phyloP scores from a whole-genome alignment of 2,329 filamentous ascomycete genomes.

The Pseudogymnoascus sp. region DNA sequence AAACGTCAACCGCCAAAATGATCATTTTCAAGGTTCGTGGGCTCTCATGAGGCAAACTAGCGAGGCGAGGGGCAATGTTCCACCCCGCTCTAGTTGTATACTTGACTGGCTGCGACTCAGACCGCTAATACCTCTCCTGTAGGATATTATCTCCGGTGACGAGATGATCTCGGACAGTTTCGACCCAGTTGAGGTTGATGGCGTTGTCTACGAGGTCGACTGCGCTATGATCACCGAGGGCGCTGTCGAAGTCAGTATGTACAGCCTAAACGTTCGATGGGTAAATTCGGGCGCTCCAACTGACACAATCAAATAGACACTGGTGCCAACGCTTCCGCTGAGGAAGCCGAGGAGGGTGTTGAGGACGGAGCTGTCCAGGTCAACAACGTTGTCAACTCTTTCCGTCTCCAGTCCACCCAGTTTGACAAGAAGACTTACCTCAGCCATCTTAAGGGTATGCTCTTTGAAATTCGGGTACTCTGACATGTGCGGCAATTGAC shows the following conservation, averaged over 20 bases:
- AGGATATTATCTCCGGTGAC: constrained; percentile 87
- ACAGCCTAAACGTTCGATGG: constrained; percentile 8
- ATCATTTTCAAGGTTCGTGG: constrained; percentile 59
- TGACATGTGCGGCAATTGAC: constrained; percentile 16
- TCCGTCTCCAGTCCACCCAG: constrained; percentile 70
- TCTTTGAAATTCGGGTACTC: not conserved
- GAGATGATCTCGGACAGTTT: constrained; percentile 97
- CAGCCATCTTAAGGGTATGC: constrained; percentile 73
- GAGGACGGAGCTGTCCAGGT: constrained; percentile 68
- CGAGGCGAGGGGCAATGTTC: constrained; percentile 7
- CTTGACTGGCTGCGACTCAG: constrained; percentile 9
- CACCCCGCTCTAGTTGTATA: constrained; percentile 16
- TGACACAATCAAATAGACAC: constrained; percentile 49
- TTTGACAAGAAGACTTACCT: constrained; percentile 89
- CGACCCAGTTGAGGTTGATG: constrained; percentile 72
- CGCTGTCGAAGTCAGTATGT: constrained; percentile 60
- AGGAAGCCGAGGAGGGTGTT: constrained; percentile 69
- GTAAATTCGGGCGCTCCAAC: not conserved
- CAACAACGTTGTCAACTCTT: constrained; percentile 89
- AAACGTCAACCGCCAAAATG: constrained; percentile 50
- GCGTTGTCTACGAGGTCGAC: constrained; percentile 80
- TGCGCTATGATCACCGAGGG: constrained; percentile 83
- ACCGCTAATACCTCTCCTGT: constrained; percentile 10
- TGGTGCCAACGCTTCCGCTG: constrained; percentile 94
- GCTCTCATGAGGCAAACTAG: not conserved